These are phyloP conservation scores for Elsinoe perseae DNA, from an alignment of 2,329 filamentous ascomycete genomes.

Conservation along the genomic window DNA sequence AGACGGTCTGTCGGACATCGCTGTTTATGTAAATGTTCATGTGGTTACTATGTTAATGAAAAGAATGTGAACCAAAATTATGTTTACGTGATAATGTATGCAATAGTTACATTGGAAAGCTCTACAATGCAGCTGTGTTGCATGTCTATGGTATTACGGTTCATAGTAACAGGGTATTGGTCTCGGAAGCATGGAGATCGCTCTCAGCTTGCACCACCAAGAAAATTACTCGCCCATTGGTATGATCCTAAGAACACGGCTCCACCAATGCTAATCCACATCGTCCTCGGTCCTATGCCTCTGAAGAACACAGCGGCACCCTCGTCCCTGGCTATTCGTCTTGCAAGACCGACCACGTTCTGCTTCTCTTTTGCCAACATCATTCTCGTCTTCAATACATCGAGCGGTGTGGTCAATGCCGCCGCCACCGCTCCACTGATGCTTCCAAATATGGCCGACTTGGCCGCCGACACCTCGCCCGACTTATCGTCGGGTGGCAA, in stretches of 20 bases:
- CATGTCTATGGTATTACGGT: too few relatives aligned
- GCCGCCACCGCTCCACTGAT: constrained; percentile 78
- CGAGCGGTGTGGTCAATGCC: constrained; percentile 80
- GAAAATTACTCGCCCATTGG: constrained; percentile 73
- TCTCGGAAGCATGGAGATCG: too few relatives aligned
- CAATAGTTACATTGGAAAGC: too few relatives aligned
- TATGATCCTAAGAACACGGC: constrained; percentile 93
- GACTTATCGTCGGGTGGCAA: constrained; percentile 20
- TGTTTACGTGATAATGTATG: neutral
- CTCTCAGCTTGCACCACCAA: constrained; percentile 30
- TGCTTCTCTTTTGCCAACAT: constrained; percentile 74
- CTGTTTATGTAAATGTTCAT: constrained; percentile 5
- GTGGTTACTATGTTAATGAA: constrained; percentile 5
- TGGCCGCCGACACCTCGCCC: constrained; percentile 54
- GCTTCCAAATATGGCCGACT: constrained; percentile 80
- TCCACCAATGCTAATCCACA: constrained; percentile 92
- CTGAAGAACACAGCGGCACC: constrained; percentile 65
- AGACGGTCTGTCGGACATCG: constrained; percentile 18
- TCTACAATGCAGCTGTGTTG: too few relatives aligned
- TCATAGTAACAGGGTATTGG: too few relatives aligned
- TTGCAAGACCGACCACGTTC: constrained; percentile 53
- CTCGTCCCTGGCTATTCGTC: constrained; percentile 55
- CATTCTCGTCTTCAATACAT: constrained; percentile 93
- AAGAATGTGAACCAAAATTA: neutral
- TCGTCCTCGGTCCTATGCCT: constrained; percentile 71